Evolutionary conservation across 2,329 filamentous ascomycete species (phyloP), one percentile per base, ranked within the genome.

Genomic region (Botrytis elliptica): DNA sequence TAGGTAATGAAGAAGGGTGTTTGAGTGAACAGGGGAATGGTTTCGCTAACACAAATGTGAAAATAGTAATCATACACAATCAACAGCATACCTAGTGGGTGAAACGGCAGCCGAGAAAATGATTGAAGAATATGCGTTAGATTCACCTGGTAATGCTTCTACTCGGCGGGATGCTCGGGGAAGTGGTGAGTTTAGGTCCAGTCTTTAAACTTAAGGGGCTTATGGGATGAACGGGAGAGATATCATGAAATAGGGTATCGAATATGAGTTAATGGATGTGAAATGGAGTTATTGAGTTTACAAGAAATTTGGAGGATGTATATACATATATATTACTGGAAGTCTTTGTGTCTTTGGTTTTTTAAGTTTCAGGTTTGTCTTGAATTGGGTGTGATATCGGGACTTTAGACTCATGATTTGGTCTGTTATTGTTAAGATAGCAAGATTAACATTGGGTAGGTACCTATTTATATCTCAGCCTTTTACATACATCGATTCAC

Each of bases 41-140:
- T 5, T 52, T 14, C 10, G 49, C 66, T 69, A 44, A 55, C 18
- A 16, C 42, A 12, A 14, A 71, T 18, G 1, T 33, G 4, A n/a
- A 20, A 40, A 16, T 42, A 88, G 83, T 77, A 84, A 84, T 66
- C 88, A 89, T 78, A 84, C 84, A 0, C 86, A 89, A 78, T 82
- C 84, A 9, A 85, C 85, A 10, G 88, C 87, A 1, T 90, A 89
- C 78, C 81, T 88, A 4, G 85, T 85, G 2, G 88, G 87, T 1
- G 80, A 84, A 55, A 87, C 85, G 0, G 85, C 84, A 42, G 87
- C 85, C 0, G 87, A 89, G 75, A 86, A 84, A 75, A 79, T 88
- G 74, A 82, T 85, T 72, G 73, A 75, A 36, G 83, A 87, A 76
- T 86, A 87, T 77, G 77, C 33, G 4, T 12, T 67, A 16, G 8